These are phyloP conservation scores for Leishmania braziliensis DNA, from an alignment of 208 protist genomes.

Conservation along the genomic window DNA sequence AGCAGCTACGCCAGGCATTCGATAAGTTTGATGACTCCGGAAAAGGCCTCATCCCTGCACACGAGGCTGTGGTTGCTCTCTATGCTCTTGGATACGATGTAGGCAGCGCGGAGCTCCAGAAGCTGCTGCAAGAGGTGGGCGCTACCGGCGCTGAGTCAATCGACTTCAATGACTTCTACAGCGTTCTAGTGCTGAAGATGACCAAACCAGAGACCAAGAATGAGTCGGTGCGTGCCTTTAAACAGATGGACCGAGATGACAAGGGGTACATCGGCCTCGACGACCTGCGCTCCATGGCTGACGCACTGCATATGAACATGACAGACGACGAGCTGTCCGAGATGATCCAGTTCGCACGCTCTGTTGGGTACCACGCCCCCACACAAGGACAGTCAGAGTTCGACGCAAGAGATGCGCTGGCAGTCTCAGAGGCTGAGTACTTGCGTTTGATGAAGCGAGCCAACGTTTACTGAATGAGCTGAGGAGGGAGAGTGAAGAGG, in stretches of 20 bases:
- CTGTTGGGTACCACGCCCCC: conserved; percentile 32
- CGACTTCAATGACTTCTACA: conserved; percentile 93
- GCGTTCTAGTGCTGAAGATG: conserved; percentile 86
- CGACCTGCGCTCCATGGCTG: conserved; percentile 94
- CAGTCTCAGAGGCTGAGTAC: conserved; percentile 95
- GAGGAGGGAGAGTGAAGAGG: too few relatives aligned
- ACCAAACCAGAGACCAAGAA: conserved; percentile 70
- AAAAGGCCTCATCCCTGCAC: conserved; percentile 82
- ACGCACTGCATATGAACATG: conserved; percentile 92
- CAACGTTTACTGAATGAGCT: conserved; percentile 72
- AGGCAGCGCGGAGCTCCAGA: conserved; percentile 83
- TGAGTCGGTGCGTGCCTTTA: conserved; percentile 93
- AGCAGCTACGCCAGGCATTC: conserved; percentile 94
- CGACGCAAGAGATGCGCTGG: conserved; percentile 63
- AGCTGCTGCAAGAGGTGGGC: conserved; percentile 80
- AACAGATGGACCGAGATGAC: conserved; percentile 91
- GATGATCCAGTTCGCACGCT: conserved; percentile 96
- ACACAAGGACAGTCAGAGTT: conserved; percentile 48
- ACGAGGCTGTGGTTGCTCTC: conserved; percentile 93
- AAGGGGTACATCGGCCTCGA: conserved; percentile 94
- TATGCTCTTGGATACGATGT: conserved; percentile 95
- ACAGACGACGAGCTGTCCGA: conserved; percentile 97
- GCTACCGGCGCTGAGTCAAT: conserved; percentile 60
- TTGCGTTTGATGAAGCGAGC: conserved; percentile 96
- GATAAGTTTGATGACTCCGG: conserved; percentile 96